Evolutionary conservation across 2,329 filamentous ascomycete genomes (phyloP).

Genomic region (Cladosporium halotolerans): DNA sequence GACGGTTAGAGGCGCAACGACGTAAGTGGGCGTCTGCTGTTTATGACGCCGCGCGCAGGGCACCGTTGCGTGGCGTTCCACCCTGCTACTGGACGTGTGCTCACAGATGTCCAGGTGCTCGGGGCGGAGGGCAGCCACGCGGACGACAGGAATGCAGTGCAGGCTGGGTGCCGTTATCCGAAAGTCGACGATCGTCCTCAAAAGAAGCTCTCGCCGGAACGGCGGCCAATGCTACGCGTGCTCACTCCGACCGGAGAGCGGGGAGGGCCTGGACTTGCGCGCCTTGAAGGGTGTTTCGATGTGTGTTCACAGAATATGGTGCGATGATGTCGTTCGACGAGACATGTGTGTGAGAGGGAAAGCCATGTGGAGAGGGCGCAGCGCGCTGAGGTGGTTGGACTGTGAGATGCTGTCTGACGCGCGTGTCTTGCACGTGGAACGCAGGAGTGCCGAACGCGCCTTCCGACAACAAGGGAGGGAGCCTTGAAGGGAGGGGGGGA

Average conservation of each 20-base stretch:
- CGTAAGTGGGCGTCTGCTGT: no score
- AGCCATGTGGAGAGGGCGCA: no score
- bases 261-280: neutral
- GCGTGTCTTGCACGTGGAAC: slow-evolving; percentile 1
- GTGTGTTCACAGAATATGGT: no score
- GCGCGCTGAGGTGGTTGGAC: neutral
- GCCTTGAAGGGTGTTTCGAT: no score
- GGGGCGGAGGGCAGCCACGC: neutral
- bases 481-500: neutral
- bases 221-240: slow-evolving; percentile 9
- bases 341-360: no score
- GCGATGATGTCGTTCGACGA: no score
- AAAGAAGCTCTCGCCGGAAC: neutral
- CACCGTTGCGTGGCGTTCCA: slow-evolving; percentile 3
- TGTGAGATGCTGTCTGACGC: slow-evolving; percentile 9
- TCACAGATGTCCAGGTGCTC: neutral
- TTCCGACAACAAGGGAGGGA: neutral
- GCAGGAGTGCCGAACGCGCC: neutral
- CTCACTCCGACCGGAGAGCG: neutral
- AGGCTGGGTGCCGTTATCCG: slow-evolving; percentile 1
- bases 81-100: neutral
- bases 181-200: neutral
- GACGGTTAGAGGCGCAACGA: no score
- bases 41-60: no score
- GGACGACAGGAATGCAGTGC: neutral